Evolutionary conservation across 805 yeast species (phyloP).

Genomic region (Candida coquimbonensis): DNA sequence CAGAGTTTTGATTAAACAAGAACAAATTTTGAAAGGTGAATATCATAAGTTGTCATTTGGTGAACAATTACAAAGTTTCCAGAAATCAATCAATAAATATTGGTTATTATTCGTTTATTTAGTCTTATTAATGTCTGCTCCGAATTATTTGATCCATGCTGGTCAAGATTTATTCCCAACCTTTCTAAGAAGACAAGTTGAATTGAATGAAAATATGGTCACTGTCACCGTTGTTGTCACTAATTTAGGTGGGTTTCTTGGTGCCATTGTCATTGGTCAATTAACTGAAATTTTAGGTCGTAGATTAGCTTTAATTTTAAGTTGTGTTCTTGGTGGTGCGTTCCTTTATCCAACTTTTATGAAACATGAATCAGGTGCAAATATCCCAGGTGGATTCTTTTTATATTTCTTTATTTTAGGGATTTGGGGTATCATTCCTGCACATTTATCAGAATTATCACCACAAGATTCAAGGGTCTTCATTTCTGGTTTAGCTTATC

Average conservation of each 20-base stretch:
- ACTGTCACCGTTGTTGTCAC: conserved; percentile 59
- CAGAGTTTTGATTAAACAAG: conserved; percentile 18
- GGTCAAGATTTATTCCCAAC: conserved; percentile 72
- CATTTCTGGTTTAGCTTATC: conserved; percentile 57
- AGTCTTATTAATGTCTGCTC: conserved; percentile 59
- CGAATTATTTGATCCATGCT: conserved; percentile 67
- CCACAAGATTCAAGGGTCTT: conserved; percentile 59
- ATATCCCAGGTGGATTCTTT: conserved; percentile 57
- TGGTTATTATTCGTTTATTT: conserved; percentile 57
- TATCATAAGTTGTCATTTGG: conserved; percentile 20
- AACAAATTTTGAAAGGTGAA: conserved; percentile 22
- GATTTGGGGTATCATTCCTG: conserved; percentile 68
- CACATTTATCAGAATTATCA: conserved; percentile 58
- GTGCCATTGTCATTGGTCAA: conserved; percentile 55
- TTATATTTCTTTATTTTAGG: conserved; percentile 62
- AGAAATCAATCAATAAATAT: conserved; percentile 26
- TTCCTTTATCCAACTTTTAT: conserved; percentile 54
- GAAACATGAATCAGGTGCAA: conserved; percentile 30
- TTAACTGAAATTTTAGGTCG: conserved; percentile 55
- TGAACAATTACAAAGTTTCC: conserved; percentile 14
- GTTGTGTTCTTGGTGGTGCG: conserved; percentile 51
- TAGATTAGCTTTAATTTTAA: conserved; percentile 44
- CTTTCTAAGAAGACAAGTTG: conserved; percentile 46
- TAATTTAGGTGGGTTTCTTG: conserved; percentile 59
- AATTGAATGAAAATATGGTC: conserved; percentile 36